Conservation (phyloP, 2,329 filamentous ascomycete genomes). For the Penicillium sp. region DNA sequence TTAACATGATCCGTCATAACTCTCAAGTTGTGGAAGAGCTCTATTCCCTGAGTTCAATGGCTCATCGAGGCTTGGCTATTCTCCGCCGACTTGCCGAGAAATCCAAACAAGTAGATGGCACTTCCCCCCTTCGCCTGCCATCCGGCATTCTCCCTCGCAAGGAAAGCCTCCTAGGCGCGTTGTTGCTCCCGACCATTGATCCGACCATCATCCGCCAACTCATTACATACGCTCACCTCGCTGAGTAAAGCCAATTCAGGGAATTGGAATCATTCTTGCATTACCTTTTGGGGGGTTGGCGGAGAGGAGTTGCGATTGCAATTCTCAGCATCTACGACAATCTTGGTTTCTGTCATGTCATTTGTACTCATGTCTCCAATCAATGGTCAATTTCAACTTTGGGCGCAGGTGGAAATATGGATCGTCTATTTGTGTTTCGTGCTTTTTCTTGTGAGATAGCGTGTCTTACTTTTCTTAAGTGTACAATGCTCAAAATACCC, state of each 20-base stretch:
- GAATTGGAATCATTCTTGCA: not conserved
- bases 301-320: slow-evolving; percentile 1
- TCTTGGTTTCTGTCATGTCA: slow-evolving; percentile 24
- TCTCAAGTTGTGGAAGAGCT: slow-evolving; percentile 39
- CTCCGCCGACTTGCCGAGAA: slow-evolving; percentile 66
- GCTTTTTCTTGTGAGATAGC: slow-evolving; percentile 20
- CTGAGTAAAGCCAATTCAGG: slow-evolving; percentile 30
- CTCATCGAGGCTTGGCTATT: slow-evolving; percentile 61
- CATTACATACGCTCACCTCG: slow-evolving; percentile 56
- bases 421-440: slow-evolving; percentile 9
- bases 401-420: slow-evolving; percentile 20
- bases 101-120: slow-evolving; percentile 51
- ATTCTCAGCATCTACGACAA: slow-evolving; percentile 19
- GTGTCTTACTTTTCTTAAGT: slow-evolving; percentile 20
- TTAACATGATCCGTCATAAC: slow-evolving; percentile 31
- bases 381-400: slow-evolving; percentile 13
- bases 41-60: slow-evolving; percentile 49
- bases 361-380: slow-evolving; percentile 22
- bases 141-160: slow-evolving; percentile 59
- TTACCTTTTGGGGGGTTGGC: slow-evolving; percentile 1
- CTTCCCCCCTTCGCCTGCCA: slow-evolving; percentile 48
- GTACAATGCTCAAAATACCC: slow-evolving; percentile 38
- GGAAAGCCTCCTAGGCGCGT: slow-evolving; percentile 60
- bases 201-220: slow-evolving; percentile 60
- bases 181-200: slow-evolving; percentile 62